Base-by-base conservation (phyloP, 1,139 yeast genomes). In the Candida freyschussii region DNA sequence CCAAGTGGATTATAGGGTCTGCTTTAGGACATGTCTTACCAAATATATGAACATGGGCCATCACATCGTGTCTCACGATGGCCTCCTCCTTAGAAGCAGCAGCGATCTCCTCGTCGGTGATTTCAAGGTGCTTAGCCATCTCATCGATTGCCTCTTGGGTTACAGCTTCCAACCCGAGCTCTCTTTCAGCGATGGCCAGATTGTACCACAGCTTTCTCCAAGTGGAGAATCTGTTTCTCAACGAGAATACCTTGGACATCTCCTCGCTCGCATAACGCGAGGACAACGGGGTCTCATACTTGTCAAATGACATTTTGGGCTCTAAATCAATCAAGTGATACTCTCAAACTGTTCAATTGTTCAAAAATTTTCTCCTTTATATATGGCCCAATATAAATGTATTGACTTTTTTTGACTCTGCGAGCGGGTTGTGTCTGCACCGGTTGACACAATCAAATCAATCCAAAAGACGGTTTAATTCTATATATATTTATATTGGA, bases 171-270 rank as follows among this genome's bases (percentile, higher is more conserved):
- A 91, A 72, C 5, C 98, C 98, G 31, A 87, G 75, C 58, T 86
- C 85, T 62, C 86, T 72, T 67, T 91, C 98, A 43, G 98, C 98
- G 57, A 82, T 80, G 48, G 99, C 99, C 50, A 91, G 72, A 59
- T 85, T 87, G 56, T 78, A 75, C 99, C 99, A 91, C 49, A 91
- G 75, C 63, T 85, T 85, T 72, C 99, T 82, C 99, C 99, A 91
- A 32, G 98, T 91, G 34, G 96, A 83, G 63, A 83, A 91, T 59
- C 99, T 76, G 67, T 84, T 89, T 66, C 96, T 79, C 57, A 83
- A 66, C 30, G 97, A 89, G 72, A 91, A 91, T 56, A 91, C 72
- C 52, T 73, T 70, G 43, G 96, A 81, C 98, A 91, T 91, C 67
- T 91, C 98, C 58, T 83, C 89, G 47, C 96, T 85, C 36, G 98